Percentiles rank a stretch among this genome's conserved stretches.
These are phyloP conservation scores for Chamaecyparis obtusa DNA, from an alignment of 75 land plant genomes.

Conservation along the genomic window DNA sequence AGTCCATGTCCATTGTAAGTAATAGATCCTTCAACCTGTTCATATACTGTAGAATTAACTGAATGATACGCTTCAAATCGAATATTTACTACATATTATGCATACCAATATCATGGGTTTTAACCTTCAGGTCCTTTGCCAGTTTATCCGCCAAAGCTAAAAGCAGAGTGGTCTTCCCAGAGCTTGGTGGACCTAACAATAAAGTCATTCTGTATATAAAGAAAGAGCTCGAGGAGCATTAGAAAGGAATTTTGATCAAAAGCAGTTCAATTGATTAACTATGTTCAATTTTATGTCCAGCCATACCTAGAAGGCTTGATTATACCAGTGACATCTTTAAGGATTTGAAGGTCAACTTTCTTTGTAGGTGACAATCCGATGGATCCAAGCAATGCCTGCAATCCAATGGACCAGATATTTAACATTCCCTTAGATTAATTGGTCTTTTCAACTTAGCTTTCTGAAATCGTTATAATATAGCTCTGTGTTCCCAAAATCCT, in stretches of 20 bases:
- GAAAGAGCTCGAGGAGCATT: not conserved
- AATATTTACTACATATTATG: not conserved
- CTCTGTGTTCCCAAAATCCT: no score
- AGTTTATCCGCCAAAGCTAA: constrained; percentile 74
- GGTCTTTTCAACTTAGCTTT: not conserved
- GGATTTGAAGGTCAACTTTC: constrained; percentile 50
- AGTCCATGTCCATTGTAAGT: constrained; percentile 62
- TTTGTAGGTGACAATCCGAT: constrained; percentile 26
- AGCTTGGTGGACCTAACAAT: constrained; percentile 74
- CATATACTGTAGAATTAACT: not conserved
- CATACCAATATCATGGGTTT: not conserved
- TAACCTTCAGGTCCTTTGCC: not conserved
- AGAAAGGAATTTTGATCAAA: not conserved
- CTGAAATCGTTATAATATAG: not conserved
- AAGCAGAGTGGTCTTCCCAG: constrained; percentile 77
- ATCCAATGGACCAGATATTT: not conserved
- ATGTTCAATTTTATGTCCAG: not conserved
- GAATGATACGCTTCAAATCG: not conserved
- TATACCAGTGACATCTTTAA: constrained; percentile 69
- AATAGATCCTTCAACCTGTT: constrained; percentile 46
- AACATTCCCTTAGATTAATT: not conserved
- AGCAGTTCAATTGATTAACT: not conserved
- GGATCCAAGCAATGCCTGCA: not conserved
- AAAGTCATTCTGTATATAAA: constrained; percentile 55
- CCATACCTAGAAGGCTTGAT: constrained; percentile 69